Base-by-base conservation (phyloP, 257 asterid genomes). In the Hygrophila difformis region DNA sequence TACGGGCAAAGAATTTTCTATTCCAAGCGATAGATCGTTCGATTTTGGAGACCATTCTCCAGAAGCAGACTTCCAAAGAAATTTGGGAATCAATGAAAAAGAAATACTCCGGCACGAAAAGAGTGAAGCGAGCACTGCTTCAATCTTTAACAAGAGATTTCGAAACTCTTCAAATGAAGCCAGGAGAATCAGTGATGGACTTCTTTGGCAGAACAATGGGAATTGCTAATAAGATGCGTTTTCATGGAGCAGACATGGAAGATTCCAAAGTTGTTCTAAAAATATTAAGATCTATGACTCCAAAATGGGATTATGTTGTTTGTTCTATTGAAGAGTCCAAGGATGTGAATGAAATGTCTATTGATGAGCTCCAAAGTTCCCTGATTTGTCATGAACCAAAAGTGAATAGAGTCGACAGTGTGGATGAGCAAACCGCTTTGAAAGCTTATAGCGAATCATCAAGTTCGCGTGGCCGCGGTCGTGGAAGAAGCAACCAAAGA, bases 211-310 rank as follows among this genome's bases (percentile, higher is more conserved):
- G 65, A 19, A 59, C 50, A 2, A 29, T 47, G 56, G 10, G 21
- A 11, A 22, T 49, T 3, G 43, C 46, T n/a, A 59, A 59, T 26
- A 29, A 59, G 16, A 39, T 59, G 65, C 6, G 59, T 10, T 12
- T 7, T 12, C 3, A 24, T 39, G 57, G 64, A 3, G 64, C 47
- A 2, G 13, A 58, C 6, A 22, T 18, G 35, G 31, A 11, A 1
- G 61, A 52, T 10, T 28, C 15, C 3, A 52, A 12, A 15, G 36
- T 61, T n/a, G 36, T 61, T 12, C 61, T 52, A 38, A 61, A 61
- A 37, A 44, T 61, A 2, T 20, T 61, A 0, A 17, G 56, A 3
- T 28, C 60, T 8, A 4, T 61, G 21, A 38, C 55, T 1, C 26
- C 26, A 10, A 49, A 50, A 28, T 63, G 56, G 29, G 8, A 35